A percentile compares a stretch with the other conserved stretches of the same genome.
Conservation (phyloP, 352 stramenopile genomes). For the Globisporangium emineosum region DNA sequence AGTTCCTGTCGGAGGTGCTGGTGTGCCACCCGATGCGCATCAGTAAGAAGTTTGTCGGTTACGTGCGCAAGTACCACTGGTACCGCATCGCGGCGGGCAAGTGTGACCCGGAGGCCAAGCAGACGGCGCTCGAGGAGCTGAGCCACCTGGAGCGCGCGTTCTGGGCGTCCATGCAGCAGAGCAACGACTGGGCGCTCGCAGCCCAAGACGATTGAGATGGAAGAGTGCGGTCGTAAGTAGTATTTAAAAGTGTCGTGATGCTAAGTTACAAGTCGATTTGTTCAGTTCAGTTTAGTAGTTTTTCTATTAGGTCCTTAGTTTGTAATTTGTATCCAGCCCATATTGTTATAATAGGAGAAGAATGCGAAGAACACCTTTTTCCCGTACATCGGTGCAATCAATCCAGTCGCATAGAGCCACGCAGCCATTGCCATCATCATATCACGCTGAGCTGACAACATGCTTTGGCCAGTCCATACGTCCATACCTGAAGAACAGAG, state of each 20-base stretch:
- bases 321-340: neutral
- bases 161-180: slow-evolving; percentile 22
- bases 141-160: slow-evolving; percentile 21
- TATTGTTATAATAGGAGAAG: slow-evolving; percentile 2
- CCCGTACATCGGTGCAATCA: no score
- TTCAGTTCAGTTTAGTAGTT: neutral
- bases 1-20: slow-evolving; percentile 85
- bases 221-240: neutral
- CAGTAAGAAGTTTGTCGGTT: slow-evolving; percentile 90
- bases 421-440: no score
- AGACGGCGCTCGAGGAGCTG: slow-evolving; percentile 18
- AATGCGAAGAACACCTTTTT: no score
- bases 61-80: slow-evolving; percentile 87
- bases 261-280: neutral
- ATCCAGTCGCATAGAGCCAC: no score
- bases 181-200: slow-evolving; percentile 9
- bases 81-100: slow-evolving; percentile 55
- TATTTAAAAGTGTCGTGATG: slow-evolving; percentile 8
- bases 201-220: neutral
- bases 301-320: neutral
- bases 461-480: no score
- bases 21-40: slow-evolving; percentile 90
- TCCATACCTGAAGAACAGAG: no score
- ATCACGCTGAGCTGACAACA: no score
- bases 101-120: slow-evolving; percentile 18